Conservation (phyloP, 331 rosid genomes). For the Malus hybrid region DNA sequence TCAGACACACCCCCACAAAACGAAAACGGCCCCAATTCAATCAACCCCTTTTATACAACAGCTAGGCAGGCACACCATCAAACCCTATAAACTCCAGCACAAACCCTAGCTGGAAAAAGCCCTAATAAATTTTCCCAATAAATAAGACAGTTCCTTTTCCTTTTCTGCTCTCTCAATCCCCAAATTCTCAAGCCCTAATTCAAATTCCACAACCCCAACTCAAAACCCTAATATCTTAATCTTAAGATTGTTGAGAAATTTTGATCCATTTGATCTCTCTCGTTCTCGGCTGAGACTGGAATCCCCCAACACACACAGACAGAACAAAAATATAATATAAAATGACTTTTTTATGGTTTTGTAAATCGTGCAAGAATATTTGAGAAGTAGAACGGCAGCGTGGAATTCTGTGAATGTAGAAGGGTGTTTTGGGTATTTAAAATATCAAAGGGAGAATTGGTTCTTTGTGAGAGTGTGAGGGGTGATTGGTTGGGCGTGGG, state of each 20-base stretch:
- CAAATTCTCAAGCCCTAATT: constrained; percentile 25
- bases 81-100: not conserved
- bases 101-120: not conserved
- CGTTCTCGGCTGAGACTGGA: not conserved
- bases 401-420: constrained; percentile 2
- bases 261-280: constrained; percentile 6
- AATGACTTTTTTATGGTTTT: constrained; percentile 3
- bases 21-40: constrained; percentile 8
- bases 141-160: not conserved
- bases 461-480: not conserved
- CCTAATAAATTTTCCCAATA: not conserved
- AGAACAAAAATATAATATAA: not conserved
- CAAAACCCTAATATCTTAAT: constrained; percentile 10
- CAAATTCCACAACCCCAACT: not conserved
- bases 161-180: constrained; percentile 27
- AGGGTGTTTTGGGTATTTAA: constrained; percentile 30
- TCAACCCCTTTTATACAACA: constrained; percentile 14
- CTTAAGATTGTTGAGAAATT: not conserved
- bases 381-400: not conserved
- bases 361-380: not conserved
- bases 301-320: not conserved
- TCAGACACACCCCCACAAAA: not conserved
- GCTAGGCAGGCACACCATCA: constrained; percentile 10
- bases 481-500: not conserved
- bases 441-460: too few relatives aligned